Percentiles rank a stretch among this genome's conserved stretches.
Evolutionary conservation across 345 rosid genomes (phyloP).

Genomic region (Gossypioides kirkii): DNA sequence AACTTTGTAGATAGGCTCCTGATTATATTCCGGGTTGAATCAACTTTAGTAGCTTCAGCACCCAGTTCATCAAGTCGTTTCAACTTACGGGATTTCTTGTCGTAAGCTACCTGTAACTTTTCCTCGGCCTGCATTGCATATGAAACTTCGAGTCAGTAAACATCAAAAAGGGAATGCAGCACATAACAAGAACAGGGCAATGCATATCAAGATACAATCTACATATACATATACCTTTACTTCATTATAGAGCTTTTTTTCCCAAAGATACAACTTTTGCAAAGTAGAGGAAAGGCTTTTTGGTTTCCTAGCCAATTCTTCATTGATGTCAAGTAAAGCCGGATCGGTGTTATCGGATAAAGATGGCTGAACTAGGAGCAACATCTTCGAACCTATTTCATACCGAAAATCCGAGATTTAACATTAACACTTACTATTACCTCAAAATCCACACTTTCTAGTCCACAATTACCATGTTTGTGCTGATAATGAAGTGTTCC

Average conservation of each 20-base stretch:
- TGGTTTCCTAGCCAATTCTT: not conserved
- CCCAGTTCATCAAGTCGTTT: not conserved
- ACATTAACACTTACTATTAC: not conserved
- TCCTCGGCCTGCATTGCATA: not conserved
- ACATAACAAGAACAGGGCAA: not conserved
- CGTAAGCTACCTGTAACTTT: not conserved
- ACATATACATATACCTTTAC: not conserved
- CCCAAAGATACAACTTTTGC: not conserved
- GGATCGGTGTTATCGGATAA: not conserved
- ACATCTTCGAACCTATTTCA: not conserved
- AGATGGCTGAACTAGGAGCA: not conserved
- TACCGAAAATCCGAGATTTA: not conserved
- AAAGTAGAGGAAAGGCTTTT: not conserved
- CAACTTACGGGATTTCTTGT: not conserved
- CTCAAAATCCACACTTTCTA: not conserved
- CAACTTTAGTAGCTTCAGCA: not conserved
- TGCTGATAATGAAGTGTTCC: conserved; percentile 1
- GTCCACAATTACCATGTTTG: not conserved
- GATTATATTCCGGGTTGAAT: not conserved
- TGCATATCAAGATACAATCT: not conserved
- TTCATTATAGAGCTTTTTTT: not conserved
- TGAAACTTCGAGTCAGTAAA: not conserved
- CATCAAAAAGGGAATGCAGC: not conserved
- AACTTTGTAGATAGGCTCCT: not conserved
- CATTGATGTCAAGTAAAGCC: not conserved